Evolutionary conservation across 805 yeast genomes (phyloP).

Genomic region (Clavispora fructus): DNA sequence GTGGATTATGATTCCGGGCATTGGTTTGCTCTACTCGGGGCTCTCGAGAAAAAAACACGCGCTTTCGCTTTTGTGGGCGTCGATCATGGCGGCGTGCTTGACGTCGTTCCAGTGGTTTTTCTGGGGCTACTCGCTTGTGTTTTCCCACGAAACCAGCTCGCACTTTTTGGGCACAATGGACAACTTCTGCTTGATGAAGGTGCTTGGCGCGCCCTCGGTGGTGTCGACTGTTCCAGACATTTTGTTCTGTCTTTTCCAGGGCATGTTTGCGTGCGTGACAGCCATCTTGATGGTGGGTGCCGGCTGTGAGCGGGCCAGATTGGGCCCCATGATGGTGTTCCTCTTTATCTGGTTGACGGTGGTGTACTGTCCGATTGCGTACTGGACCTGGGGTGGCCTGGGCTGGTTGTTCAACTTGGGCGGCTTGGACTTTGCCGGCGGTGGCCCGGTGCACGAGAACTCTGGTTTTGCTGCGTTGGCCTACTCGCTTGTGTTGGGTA

Average conservation of each 20-base stretch:
- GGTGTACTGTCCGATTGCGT: slow-evolving; percentile 93
- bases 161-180: slow-evolving; percentile 75
- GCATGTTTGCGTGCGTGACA: slow-evolving; percentile 93
- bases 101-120: slow-evolving; percentile 95
- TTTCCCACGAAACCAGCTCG: slow-evolving; percentile 59
- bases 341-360: slow-evolving; percentile 90
- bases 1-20: slow-evolving; percentile 96
- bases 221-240: slow-evolving; percentile 79
- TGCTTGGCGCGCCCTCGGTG: slow-evolving; percentile 74
- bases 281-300: slow-evolving; percentile 96
- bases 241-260: slow-evolving; percentile 85
- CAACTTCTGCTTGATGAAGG: slow-evolving; percentile 76
- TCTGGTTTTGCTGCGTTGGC: slow-evolving; percentile 95
- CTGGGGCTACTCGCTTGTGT: slow-evolving; percentile 74
- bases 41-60: slow-evolving; percentile 93
- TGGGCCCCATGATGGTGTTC: slow-evolving; percentile 95
- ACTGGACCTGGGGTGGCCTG: slow-evolving; percentile 94
- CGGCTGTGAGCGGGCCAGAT: slow-evolving; percentile 94
- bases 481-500: slow-evolving; percentile 87
- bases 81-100: slow-evolving; percentile 80
- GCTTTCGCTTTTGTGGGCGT: slow-evolving; percentile 89
- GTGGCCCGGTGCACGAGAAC: slow-evolving; percentile 95
- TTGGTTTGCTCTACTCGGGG: slow-evolving; percentile 90
- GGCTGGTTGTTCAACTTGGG: slow-evolving; percentile 89
- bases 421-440: slow-evolving; percentile 94